These are phyloP conservation scores for Obba rivulosa DNA, from an alignment of 768 basidiomycete genomes.

Conservation along the genomic window DNA sequence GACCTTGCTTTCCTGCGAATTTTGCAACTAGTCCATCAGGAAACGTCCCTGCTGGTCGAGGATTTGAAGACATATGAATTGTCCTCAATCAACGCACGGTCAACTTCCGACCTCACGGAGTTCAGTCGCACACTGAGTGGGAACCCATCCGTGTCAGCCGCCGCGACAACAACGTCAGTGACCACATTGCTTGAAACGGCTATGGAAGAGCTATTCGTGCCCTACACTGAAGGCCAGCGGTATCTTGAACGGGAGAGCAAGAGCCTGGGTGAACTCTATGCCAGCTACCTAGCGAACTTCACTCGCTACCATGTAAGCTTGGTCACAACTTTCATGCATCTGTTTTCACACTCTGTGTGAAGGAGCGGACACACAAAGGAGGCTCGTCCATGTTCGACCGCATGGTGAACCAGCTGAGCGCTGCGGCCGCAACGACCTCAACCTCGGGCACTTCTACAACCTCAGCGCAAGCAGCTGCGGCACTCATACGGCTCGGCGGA, in stretches of 20 bases:
- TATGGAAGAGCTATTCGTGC: conserved; percentile 93
- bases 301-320: conserved; percentile 82
- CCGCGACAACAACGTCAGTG: conserved; percentile 47
- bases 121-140: conserved; percentile 52
- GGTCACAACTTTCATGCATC: neutral
- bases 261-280: conserved; percentile 76
- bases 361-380: conserved; percentile 60
- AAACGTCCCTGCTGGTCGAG: conserved; percentile 75
- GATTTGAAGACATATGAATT: conserved; percentile 91
- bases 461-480: conserved; percentile 82
- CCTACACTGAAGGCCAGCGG: conserved; percentile 85
- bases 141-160: conserved; percentile 33
- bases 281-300: conserved; percentile 64
- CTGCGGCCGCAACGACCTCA: conserved; percentile 63
- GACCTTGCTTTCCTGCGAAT: conserved; percentile 89
- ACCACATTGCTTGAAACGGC: conserved; percentile 89
- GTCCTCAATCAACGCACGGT: conserved; percentile 58
- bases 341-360: conserved; percentile 5
- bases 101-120: conserved; percentile 57
- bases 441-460: conserved; percentile 56
- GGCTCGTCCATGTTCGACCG: conserved; percentile 79
- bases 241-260: conserved; percentile 91
- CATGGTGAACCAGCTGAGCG: conserved; percentile 84
- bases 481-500: conserved; percentile 87
- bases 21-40: conserved; percentile 80